These are phyloP conservation scores for Chlorociboria aeruginascens DNA, from an alignment of 495 filamentous ascomycete genomes.

Conservation along the genomic window DNA sequence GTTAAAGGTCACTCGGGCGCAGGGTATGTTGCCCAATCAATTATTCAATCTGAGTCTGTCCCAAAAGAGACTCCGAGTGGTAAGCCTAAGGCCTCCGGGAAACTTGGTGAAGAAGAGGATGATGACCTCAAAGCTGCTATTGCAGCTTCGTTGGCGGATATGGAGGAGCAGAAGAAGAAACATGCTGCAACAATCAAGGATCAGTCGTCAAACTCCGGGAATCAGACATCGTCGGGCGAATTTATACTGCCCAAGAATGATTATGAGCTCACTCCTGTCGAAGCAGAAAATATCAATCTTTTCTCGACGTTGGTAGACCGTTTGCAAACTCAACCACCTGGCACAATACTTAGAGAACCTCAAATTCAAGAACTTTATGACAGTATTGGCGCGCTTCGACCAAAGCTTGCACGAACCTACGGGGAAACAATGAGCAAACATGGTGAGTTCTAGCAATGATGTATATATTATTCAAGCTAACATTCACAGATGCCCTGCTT, in stretches of 20 bases:
- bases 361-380: conserved; percentile 98
- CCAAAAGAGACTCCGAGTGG: conserved; percentile 25
- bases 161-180: conserved; percentile 95
- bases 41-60: conserved; percentile 23
- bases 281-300: conserved; percentile 95
- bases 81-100: conserved; percentile 26
- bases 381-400: conserved; percentile 81
- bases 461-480: conserved; percentile 19
- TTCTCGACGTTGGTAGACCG: conserved; percentile 92
- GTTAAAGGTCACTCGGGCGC: conserved; percentile 53
- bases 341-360: conserved; percentile 87
- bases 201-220: conserved; percentile 37
- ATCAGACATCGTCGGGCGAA: conserved; percentile 29
- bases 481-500: conserved; percentile 61
- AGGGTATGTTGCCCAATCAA: conserved; percentile 57
- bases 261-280: conserved; percentile 86
- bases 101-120: conserved; percentile 67
- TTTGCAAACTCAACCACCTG: conserved; percentile 87
- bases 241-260: conserved; percentile 64
- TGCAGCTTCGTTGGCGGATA: conserved; percentile 89
- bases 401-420: conserved; percentile 91
- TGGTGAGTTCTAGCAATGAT: conserved; percentile 39
- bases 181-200: conserved; percentile 73
- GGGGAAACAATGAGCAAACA: conserved; percentile 99
- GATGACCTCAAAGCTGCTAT: conserved; percentile 92